phyloP scores from a whole-genome alignment of 2,329 filamentous ascomycete genomes.

The Hansfordia pulvinata region DNA sequence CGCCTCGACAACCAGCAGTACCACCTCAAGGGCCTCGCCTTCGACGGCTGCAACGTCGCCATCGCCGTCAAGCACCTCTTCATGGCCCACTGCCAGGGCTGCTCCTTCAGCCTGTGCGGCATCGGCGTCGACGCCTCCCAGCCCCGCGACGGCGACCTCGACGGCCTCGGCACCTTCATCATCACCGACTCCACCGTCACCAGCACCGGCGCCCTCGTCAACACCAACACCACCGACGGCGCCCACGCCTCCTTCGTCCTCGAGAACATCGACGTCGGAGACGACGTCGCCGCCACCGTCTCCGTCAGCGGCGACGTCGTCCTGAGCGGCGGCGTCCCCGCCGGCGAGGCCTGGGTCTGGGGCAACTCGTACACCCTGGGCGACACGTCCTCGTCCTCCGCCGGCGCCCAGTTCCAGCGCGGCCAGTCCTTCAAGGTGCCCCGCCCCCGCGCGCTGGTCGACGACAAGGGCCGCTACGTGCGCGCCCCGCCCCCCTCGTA shows the following conservation, averaged over 20 bases:
- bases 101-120: slow-evolving; percentile 5
- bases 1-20: slow-evolving; percentile 9
- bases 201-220: slow-evolving; percentile 11
- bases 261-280: slow-evolving; percentile 22
- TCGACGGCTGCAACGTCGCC: slow-evolving; percentile 16
- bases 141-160: slow-evolving; percentile 3
- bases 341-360: slow-evolving; percentile 4
- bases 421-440: slow-evolving; percentile 16
- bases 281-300: slow-evolving; percentile 25
- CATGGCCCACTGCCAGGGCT: slow-evolving; percentile 6
- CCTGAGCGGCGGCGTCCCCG: slow-evolving; percentile 3
- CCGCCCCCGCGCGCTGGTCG: slow-evolving; percentile 16
- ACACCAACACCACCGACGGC: slow-evolving; percentile 15
- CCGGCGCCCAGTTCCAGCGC: slow-evolving; percentile 6
- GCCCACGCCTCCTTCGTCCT: slow-evolving; percentile 16
- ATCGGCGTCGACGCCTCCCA: slow-evolving; percentile 5
- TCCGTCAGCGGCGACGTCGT: slow-evolving; percentile 19
- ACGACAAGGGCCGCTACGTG: slow-evolving; percentile 21
- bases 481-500: slow-evolving; percentile 26
- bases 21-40: slow-evolving; percentile 9
- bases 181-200: slow-evolving; percentile 5
- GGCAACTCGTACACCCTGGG: slow-evolving; percentile 3
- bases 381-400: too few relatives aligned
- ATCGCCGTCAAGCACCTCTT: slow-evolving; percentile 17
- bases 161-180: slow-evolving; percentile 4